A percentile compares a stretch with the other conserved stretches of the same genome.
phyloP scores from a whole-genome alignment of 495 filamentous ascomycete genomes.

The Annulohypoxylon nitens region DNA sequence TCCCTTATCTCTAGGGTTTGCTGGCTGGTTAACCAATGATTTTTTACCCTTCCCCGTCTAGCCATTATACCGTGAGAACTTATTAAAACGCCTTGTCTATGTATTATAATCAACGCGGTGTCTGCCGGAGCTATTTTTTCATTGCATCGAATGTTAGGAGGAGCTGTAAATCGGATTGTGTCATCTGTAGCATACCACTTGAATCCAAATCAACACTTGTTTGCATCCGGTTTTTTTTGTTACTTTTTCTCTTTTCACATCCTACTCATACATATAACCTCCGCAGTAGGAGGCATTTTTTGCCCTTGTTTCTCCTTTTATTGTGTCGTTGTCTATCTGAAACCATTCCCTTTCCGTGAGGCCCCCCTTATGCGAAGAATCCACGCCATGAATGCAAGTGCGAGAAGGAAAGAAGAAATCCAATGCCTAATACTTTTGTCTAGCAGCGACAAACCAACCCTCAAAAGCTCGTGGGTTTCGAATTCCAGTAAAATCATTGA shows the following conservation, averaged over 20 bases:
- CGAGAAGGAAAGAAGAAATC: constrained; percentile 44
- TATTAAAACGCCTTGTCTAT: constrained; percentile 1
- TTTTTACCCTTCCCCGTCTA: background rate
- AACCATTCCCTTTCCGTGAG: constrained; percentile 43
- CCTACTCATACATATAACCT: constrained; percentile 48
- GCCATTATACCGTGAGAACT: background rate
- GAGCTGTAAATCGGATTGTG: background rate
- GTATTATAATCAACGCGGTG: background rate
- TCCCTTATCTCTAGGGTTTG: background rate
- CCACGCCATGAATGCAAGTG: constrained; percentile 51
- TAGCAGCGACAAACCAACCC: constrained; percentile 36
- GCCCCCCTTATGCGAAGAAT: constrained; percentile 47
- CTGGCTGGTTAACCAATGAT: background rate
- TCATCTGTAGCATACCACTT: background rate
- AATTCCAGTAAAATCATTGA: constrained; percentile 14
- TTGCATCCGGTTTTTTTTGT: constrained; percentile 32
- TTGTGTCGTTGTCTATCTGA: constrained; percentile 51
- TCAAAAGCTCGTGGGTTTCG: constrained; percentile 9
- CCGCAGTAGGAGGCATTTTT: constrained; percentile 9
- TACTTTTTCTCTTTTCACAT: constrained; percentile 29
- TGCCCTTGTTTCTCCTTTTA: constrained; percentile 49
- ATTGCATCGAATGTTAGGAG: background rate
- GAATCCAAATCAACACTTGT: constrained; percentile 14
- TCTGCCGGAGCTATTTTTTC: background rate
- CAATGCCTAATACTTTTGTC: constrained; percentile 47